These are phyloP conservation scores for Aspergillus arachidicola DNA, from an alignment of 2,329 filamentous ascomycete species.

Conservation along the genomic window DNA sequence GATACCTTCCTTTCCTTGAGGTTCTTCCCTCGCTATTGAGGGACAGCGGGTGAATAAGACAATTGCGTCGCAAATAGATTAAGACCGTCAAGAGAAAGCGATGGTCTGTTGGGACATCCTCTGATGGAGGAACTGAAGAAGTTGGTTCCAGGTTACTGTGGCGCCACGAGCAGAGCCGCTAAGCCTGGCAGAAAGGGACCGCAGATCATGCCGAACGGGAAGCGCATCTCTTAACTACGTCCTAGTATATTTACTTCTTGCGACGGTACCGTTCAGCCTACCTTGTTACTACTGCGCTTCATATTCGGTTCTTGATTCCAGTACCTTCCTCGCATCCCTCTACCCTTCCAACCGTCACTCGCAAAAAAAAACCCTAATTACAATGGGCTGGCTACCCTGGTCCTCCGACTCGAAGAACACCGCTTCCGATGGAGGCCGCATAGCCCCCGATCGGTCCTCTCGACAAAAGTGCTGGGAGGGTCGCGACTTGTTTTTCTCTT, in stretches of 20 bases:
- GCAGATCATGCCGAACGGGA: slow-evolving; percentile 4
- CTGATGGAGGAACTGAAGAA: background rate
- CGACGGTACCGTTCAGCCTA: background rate
- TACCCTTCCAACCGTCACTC: background rate
- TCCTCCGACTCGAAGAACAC: slow-evolving; percentile 44
- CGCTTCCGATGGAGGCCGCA: slow-evolving; percentile 61
- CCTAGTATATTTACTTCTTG: background rate
- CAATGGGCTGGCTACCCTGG: slow-evolving; percentile 58
- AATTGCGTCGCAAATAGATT: background rate
- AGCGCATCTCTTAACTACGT: slow-evolving; percentile 3
- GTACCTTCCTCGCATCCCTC: background rate
- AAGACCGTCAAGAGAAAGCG: background rate
- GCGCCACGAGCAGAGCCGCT: slow-evolving; percentile 4
- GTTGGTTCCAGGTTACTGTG: background rate
- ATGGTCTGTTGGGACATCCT: background rate
- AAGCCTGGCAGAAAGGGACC: background rate
- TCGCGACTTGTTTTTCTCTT: slow-evolving; percentile 84
- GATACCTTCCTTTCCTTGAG: background rate
- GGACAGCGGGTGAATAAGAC: background rate
- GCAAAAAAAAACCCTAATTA: background rate
- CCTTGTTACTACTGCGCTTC: background rate
- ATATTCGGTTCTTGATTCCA: background rate
- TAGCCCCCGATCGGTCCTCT: slow-evolving; percentile 83
- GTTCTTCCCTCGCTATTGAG: background rate
- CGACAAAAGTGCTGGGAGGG: slow-evolving; percentile 86